Conservation (phyloP, 441 rosid genomes). For the Euphorbia schlechtendalii region DNA sequence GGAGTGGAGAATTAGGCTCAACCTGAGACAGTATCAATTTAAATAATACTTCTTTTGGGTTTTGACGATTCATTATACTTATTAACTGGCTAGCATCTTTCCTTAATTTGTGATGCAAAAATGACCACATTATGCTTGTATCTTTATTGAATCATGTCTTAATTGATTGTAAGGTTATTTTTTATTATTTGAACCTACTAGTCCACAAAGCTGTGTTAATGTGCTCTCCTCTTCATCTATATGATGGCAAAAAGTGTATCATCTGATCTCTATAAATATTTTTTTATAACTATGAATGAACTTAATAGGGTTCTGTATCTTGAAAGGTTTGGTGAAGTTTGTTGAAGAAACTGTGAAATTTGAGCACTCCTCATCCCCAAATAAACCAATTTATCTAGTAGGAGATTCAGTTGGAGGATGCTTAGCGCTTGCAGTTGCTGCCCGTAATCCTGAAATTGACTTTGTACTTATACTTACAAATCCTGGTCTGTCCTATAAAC, state of each 20-base stretch:
- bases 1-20: not conserved
- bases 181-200: not conserved
- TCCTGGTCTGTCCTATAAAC: conserved; percentile 48
- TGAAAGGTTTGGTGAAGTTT: conserved; percentile 48
- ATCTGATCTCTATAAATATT: not conserved
- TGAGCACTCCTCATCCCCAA: conserved; percentile 48
- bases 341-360: conserved; percentile 53
- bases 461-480: conserved; percentile 58
- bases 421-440: conserved; percentile 70
- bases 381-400: conserved; percentile 66
- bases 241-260: not conserved
- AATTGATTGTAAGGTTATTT: not conserved
- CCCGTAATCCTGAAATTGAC: conserved; percentile 60
- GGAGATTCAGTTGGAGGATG: conserved; percentile 90
- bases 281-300: not conserved
- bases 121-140: not conserved
- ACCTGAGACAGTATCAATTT: not conserved
- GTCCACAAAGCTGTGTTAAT: not conserved
- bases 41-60: not conserved
- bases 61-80: not conserved
- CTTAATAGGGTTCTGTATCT: conserved; percentile 4
- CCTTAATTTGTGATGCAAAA: not conserved
- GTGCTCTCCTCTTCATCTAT: not conserved
- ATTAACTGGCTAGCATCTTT: not conserved
- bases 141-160: not conserved